Evolutionary conservation across 495 filamentous ascomycete genomes (phyloP).

Genomic region (Poronia punctata): DNA sequence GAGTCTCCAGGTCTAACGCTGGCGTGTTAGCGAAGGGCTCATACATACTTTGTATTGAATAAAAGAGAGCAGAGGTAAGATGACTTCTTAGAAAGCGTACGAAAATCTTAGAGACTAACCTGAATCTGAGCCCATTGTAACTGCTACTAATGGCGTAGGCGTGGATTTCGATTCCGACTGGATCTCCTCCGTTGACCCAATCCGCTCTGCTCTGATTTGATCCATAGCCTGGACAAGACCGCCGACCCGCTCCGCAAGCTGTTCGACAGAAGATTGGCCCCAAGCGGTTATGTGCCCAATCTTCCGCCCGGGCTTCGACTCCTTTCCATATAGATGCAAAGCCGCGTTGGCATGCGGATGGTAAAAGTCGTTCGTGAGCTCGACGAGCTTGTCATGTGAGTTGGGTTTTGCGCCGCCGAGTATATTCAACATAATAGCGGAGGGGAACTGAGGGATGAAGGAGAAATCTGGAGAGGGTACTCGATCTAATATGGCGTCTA

Average conservation of each 20-base stretch:
- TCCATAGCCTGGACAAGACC: conserved; percentile 59
- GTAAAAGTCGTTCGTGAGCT: conserved; percentile 55
- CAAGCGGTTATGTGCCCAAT: conserved; percentile 90
- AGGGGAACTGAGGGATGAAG: conserved; percentile 50
- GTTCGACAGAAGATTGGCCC: conserved; percentile 53
- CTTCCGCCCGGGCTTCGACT: conserved; percentile 77
- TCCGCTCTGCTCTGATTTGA: conserved; percentile 54
- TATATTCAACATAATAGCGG: conserved; percentile 93
- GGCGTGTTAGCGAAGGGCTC: no score
- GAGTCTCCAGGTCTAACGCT: conserved; percentile 63
- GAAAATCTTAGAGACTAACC: conserved; percentile 5
- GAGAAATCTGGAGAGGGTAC: conserved; percentile 54
- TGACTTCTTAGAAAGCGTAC: no score
- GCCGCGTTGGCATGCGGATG: conserved; percentile 37
- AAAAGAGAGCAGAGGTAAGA: no score
- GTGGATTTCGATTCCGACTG: conserved; percentile 12
- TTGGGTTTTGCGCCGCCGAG: conserved; percentile 66
- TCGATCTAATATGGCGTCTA: conserved; percentile 78
- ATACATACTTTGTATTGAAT: no score
- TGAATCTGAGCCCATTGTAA: conserved; percentile 94
- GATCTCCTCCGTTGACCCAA: conserved; percentile 23
- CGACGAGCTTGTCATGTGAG: conserved; percentile 63
- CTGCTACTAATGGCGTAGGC: conserved; percentile 58
- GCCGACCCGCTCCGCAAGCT: conserved; percentile 63
- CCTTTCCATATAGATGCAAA: conserved; percentile 91